Conservation (phyloP, 2,329 filamentous ascomycete genomes). For the Aspergillus floridensis region DNA sequence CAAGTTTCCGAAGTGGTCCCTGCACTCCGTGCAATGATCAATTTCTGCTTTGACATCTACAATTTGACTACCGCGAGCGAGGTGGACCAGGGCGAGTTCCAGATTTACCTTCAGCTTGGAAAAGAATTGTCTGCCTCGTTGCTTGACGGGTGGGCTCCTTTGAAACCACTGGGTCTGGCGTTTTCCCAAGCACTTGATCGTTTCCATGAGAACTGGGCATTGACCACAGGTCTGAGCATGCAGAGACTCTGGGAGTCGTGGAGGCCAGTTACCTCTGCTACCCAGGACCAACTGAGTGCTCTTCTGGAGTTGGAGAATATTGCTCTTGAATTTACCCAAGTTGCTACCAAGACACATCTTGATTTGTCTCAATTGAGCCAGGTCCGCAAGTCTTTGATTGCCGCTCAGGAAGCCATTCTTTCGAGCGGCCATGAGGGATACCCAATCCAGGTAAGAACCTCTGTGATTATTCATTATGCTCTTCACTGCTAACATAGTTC, state of each 20-base stretch:
- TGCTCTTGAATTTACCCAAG: constrained; percentile 36
- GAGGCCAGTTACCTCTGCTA: constrained; percentile 57
- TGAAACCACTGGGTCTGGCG: constrained; percentile 28
- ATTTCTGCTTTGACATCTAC: constrained; percentile 52
- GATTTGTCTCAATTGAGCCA: constrained; percentile 36
- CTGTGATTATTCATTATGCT: neutral
- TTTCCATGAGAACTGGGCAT: constrained; percentile 68
- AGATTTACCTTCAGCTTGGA: constrained; percentile 52
- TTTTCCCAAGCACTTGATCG: constrained; percentile 43
- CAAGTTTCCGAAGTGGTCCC: constrained; percentile 24
- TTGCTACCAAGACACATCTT: constrained; percentile 37
- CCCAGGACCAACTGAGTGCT: constrained; percentile 32
- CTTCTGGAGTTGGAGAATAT: constrained; percentile 37
- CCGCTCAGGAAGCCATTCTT: constrained; percentile 38
- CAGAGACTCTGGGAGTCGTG: constrained; percentile 72
- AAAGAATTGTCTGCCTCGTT: constrained; percentile 35
- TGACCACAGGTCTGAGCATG: constrained; percentile 76
- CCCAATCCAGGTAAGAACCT: constrained; percentile 31
- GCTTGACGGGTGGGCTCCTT: constrained; percentile 22
- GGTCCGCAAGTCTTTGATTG: constrained; percentile 39
- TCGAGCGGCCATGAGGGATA: constrained; percentile 34
- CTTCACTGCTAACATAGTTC: constrained; percentile 13
- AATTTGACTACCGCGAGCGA: constrained; percentile 39
- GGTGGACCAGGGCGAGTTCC: constrained; percentile 55
- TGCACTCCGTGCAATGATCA: constrained; percentile 33